These are phyloP conservation scores for Pilatotrama ljubarskyi DNA, from an alignment of 768 basidiomycete species.

Conservation along the genomic window DNA sequence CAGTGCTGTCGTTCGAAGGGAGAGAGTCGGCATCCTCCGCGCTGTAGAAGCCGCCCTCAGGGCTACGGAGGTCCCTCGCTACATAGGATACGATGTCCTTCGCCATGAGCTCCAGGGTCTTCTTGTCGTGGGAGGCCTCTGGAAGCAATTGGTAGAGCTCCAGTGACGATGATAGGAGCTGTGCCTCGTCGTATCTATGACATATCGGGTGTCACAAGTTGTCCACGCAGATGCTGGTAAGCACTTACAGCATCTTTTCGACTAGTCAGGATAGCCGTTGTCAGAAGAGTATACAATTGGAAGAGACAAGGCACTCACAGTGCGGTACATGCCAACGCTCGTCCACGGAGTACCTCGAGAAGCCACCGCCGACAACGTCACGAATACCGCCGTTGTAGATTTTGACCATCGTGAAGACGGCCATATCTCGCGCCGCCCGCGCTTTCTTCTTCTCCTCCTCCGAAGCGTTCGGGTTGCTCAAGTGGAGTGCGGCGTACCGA, in stretches of 20 bases:
- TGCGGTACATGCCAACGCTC: constrained; percentile 43
- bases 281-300: not conserved
- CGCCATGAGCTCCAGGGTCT: constrained; percentile 29
- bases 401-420: constrained; percentile 24
- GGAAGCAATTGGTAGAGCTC: constrained; percentile 27
- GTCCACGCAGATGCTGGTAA: no score
- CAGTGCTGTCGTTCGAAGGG: constrained; percentile 28
- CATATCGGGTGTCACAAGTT: no score
- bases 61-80: constrained; percentile 34
- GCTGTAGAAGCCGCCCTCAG: constrained; percentile 38
- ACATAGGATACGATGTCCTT: constrained; percentile 37
- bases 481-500: constrained; percentile 22
- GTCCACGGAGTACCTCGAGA: constrained; percentile 43
- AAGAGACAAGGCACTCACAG: constrained; percentile 24
- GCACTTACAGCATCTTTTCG: constrained; percentile 38
- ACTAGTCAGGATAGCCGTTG: constrained; percentile 16
- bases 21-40: constrained; percentile 45
- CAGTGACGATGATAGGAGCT: constrained; percentile 30
- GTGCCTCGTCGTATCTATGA: constrained; percentile 40
- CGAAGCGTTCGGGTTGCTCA: not conserved
- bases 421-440: constrained; percentile 24
- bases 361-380: constrained; percentile 42
- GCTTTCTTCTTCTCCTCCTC: constrained; percentile 14
- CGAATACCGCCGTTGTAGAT: constrained; percentile 38
- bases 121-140: not conserved